Evolutionary conservation across 2,329 filamentous ascomycete species (phyloP).

Genomic region (Graphium sp.): DNA sequence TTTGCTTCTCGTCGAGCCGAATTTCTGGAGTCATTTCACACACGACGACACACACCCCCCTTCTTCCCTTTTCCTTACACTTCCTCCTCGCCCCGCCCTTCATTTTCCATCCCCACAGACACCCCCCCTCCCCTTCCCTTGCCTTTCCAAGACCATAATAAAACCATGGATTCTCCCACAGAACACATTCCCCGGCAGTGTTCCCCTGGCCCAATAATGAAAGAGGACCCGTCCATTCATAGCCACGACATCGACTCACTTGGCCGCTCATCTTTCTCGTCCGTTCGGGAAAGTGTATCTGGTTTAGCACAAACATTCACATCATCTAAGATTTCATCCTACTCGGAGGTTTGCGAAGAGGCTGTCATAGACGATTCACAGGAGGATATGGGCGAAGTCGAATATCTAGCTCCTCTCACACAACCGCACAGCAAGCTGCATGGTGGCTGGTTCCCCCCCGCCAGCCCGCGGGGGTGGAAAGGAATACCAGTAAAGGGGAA

Average conservation of each 20-base stretch:
- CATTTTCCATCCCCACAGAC: slow-evolving; percentile 5
- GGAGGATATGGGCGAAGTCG: slow-evolving; percentile 23
- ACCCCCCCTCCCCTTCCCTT: slow-evolving; percentile 7
- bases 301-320: slow-evolving; percentile 46
- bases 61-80: no score
- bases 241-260: no score
- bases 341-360: slow-evolving; percentile 29
- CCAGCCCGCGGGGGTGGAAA: slow-evolving; percentile 46
- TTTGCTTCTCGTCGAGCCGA: no score
- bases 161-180: no score
- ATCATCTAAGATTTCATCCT: slow-evolving; percentile 44
- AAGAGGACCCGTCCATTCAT: no score
- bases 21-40: no score
- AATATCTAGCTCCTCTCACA: slow-evolving; percentile 34
- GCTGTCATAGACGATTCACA: slow-evolving; percentile 33
- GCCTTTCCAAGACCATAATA: no score
- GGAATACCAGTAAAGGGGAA: slow-evolving; percentile 41
- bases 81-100: no score
- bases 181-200: no score
- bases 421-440: slow-evolving; percentile 38
- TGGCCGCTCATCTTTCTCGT: slow-evolving; percentile 45
- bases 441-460: slow-evolving; percentile 39
- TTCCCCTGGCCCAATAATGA: no score
- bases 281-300: slow-evolving; percentile 41
- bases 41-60: no score